Percentiles rank a stretch among this genome's conserved stretches.
Conservation (phyloP, 2,329 filamentous ascomycete species). For the Nothopassalora personata region DNA sequence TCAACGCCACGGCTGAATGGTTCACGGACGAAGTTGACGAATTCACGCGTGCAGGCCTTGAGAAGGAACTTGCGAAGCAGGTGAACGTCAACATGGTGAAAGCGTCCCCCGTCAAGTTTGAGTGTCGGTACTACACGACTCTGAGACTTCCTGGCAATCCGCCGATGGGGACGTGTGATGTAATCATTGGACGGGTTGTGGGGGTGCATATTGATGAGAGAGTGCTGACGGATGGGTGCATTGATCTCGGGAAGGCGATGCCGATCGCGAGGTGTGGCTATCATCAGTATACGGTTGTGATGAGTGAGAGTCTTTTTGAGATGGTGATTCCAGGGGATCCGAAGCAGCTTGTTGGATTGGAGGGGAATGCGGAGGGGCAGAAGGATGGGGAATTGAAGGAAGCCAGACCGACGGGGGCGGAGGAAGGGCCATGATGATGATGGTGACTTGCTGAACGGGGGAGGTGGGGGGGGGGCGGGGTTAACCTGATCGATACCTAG, state of each 20-base stretch:
- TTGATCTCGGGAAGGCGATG: constrained; percentile 53
- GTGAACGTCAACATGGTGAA: constrained; percentile 50
- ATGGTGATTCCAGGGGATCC: constrained; percentile 44
- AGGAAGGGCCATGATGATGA: neutral
- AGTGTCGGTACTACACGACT: constrained; percentile 54
- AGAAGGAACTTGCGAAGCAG: constrained; percentile 42
- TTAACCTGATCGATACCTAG: neutral
- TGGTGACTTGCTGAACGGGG: too few relatives aligned
- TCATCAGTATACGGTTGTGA: constrained; percentile 53
- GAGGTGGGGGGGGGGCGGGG: neutral
- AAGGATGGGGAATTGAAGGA: constrained; percentile 26
- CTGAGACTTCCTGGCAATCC: constrained; percentile 52
- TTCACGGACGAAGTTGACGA: constrained; percentile 50
- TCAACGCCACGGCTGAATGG: constrained; percentile 52
- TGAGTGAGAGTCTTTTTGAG: constrained; percentile 49
- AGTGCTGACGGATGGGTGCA: constrained; percentile 50
- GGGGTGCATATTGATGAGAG: constrained; percentile 54
- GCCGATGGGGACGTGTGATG: constrained; percentile 53
- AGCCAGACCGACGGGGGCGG: neutral
- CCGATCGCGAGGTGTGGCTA: constrained; percentile 59
- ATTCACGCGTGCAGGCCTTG: constrained; percentile 47
- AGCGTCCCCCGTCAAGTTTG: constrained; percentile 53
- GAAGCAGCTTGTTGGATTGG: constrained; percentile 30
- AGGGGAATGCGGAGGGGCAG: constrained; percentile 34
- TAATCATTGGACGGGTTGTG: constrained; percentile 54